Base-by-base conservation (phyloP, 2,329 filamentous ascomycete genomes). In the Phaeosphaeriaceae sp. region DNA sequence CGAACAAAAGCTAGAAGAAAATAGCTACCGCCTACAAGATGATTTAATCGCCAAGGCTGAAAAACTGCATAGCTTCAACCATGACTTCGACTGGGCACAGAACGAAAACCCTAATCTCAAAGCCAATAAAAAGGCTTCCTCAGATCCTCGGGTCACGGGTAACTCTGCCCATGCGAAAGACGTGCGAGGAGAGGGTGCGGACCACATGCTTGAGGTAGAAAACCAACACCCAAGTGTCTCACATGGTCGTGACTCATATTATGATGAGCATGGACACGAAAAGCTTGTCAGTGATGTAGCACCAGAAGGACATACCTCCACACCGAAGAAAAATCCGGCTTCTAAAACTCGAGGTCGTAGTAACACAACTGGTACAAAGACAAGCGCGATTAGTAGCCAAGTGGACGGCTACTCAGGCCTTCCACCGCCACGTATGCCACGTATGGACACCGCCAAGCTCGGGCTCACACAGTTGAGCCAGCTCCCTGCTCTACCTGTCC, bases 171-270 rank as follows among this genome's bases (percentile, higher is more conserved):
- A 92, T 66, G 80, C 83, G 48, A 82, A 86, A 46, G 92, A 97
- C 65, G 86, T 96, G 17, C 86, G 87, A 44, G 92, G 93, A 0
- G 84, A 87, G 49, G 92, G 92, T 1, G 65, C 79, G 3, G 93
- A 97, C 68, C 85, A 87, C 46, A 89, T 92, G 85, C 72, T 72
- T 13, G 69, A 73, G n/a, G 52, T 77, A 3, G 70, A 72, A 58
- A 62, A 51, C 16, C 79, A 87, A 57, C 76, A 82, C 52, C 78
- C 81, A 28, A 87, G 86, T 2, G 65, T 83, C 18, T 84, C 84
- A 40, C 77, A 79, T 32, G 88, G 84, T 3, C 84, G 89, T 43
- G 91, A 95, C 70, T 88, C 90, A 0, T 79, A 85, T 17, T 76
- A 93, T 16, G 75, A 89, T 36, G 79, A 83, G 48, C 81, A 85